These are phyloP conservation scores for Xylaria cubensis DNA, from an alignment of 495 filamentous ascomycete species.

Conservation along the genomic window DNA sequence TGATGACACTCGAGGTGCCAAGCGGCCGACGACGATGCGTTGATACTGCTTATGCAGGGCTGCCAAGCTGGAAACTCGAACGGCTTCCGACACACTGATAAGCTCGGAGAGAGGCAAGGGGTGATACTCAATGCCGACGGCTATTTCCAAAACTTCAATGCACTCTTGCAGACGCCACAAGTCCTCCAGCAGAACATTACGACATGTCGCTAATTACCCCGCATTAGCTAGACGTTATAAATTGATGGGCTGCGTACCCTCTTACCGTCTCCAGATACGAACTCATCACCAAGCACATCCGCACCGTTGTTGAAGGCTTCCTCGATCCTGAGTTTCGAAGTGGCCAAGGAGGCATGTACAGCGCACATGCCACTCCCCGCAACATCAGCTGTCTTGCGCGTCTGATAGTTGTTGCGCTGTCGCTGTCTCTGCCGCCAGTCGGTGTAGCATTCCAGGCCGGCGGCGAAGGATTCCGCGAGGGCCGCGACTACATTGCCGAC, in stretches of 20 bases:
- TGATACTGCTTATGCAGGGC: slow-evolving; percentile 47
- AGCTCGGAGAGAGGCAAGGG: slow-evolving; percentile 42
- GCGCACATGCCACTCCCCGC: slow-evolving; percentile 29
- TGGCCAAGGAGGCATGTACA: slow-evolving; percentile 42
- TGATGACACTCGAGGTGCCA: slow-evolving; percentile 42
- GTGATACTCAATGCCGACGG: slow-evolving; percentile 23
- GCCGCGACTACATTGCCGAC: slow-evolving; percentile 41
- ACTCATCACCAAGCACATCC: slow-evolving; percentile 46
- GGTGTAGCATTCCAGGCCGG: slow-evolving; percentile 45
- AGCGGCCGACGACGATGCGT: slow-evolving; percentile 44
- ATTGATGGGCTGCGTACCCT: slow-evolving; percentile 2
- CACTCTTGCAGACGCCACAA: slow-evolving; percentile 39
- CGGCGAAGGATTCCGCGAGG: slow-evolving; percentile 41
- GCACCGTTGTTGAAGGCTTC: slow-evolving; percentile 44
- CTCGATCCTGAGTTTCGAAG: slow-evolving; percentile 42
- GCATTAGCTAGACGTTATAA: background rate
- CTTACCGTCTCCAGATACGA: slow-evolving; percentile 46
- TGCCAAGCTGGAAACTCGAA: slow-evolving; percentile 38
- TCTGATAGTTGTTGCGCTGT: slow-evolving; percentile 32
- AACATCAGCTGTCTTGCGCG: slow-evolving; percentile 20
- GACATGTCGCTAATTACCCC: slow-evolving; percentile 37
- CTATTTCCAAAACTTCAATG: slow-evolving; percentile 34
- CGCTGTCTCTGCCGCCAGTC: slow-evolving; percentile 42
- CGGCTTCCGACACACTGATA: slow-evolving; percentile 41
- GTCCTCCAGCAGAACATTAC: slow-evolving; percentile 32